Base-by-base conservation (phyloP, 83 land plant species). In the Picea engelmannii region DNA sequence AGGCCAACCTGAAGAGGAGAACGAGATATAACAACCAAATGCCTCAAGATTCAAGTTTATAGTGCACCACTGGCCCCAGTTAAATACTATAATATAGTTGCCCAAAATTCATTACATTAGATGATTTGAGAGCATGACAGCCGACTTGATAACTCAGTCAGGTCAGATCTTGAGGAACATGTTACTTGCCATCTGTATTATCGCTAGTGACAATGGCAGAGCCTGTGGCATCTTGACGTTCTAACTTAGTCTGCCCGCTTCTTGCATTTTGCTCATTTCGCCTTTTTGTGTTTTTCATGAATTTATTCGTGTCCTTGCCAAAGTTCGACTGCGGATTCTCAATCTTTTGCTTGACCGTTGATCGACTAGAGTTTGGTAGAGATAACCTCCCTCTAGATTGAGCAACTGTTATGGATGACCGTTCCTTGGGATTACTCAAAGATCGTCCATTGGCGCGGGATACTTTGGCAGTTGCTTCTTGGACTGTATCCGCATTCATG, bases 381-480 rank as follows among this genome's bases (percentile, higher is more conserved):
- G 79, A 77, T 17, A 55, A 12, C 79, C 63, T 52, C 31, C 52
- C 52, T 58, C 35, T 77, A 27, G 79, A 16, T 55, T 59, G 61
- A 59, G 20, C 42, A 77, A 35, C 63, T 47, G 42, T 27, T 58
- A 15, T 25, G 16, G 61, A 31, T 58, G 63, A 15, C 20, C 62
- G 79, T 58, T 77, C 79, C 40, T 31, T 77, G 12, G 79, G 79
- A 59, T 58, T 77, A 59, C 62, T 77, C 20, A 58, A 12, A 24
- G 79, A 78, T 58, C 40, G 64, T 13, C 58, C 58, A 35, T 49
- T 16, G 27, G 18, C 35, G 73, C 40, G 9, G 25, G 61, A 47
- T 1, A 20, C 24, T 16, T 55, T 58, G 10, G 40, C 59, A 25
- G 62, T 31, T 24, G 61, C 64, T 78, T 78, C 79, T 78, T 78